Evolutionary conservation across 2,329 filamentous ascomycete species (phyloP), one percentile per base, ranked within the genome.

Genomic region (Trichoderma koningiopsis): DNA sequence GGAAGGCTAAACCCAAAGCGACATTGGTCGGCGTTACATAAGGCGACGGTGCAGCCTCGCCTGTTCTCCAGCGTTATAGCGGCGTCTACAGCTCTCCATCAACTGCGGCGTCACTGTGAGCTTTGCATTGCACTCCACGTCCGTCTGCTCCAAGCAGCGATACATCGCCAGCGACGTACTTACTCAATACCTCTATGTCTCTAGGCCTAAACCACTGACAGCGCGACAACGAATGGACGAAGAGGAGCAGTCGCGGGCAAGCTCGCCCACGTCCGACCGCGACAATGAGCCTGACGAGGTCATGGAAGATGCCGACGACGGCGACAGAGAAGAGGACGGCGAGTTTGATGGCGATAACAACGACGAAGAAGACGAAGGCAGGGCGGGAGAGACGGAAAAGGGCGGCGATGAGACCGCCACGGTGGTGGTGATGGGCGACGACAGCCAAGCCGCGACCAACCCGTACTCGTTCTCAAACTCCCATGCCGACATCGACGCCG

Each of bases 231-330:
- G 64, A 59, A 79, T 79, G 77, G 77, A 79, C 53, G 77, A 79
- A 19, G 77, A 78, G 57, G 77, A 79, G 61, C 75, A 75, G 29
- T 77, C 74, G 60, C 77, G 76, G 3, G 76, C 71, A 27, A 79
- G 77, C 72, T 78, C 77, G 37, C 73, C 69, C 22, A 75, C 78
- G 47, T 77, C 78, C 10, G 79, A 81, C 57, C 77, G 76, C 69
- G 77, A 76, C 10, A 76, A 81, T 72, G 86, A 88, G 67, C 83
- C 82, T 68, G 87, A 89, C 73, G 86, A 89, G 74, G 80, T 86
- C 43, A 88, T 88, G 85, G 86, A 88, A 56, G 83, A 83, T 60
- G 81, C 75, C 29, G 81, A 83, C 16, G 80, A 82, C 27, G 79
- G 76, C 24, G 80, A 82, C 10, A 79, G 80, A 31, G 78, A 79